phyloP scores from a whole-genome alignment of 345 rosid species.

The Cardamine occulta region DNA sequence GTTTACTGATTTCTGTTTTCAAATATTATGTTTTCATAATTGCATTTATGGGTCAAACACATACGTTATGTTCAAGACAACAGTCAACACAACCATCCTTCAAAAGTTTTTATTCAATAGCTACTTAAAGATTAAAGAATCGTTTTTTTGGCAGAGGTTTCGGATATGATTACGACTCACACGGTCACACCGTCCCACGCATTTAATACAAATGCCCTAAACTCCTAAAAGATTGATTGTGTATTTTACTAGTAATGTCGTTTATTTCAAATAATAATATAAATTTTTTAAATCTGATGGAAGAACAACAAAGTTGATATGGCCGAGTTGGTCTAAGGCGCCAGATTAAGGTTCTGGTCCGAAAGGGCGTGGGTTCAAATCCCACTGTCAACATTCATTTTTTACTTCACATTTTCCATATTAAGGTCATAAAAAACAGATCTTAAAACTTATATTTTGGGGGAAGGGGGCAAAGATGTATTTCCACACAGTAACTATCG shows the following conservation, averaged over 20 bases:
- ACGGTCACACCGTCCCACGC: neutral
- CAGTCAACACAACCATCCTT: neutral
- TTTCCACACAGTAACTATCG: no score
- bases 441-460: no score
- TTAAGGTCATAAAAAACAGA: no score
- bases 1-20: neutral
- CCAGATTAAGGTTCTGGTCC: conserved; percentile 99
- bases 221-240: neutral
- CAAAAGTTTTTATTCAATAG: neutral
- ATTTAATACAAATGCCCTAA: neutral
- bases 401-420: no score
- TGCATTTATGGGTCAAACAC: neutral
- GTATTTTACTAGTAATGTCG: no score
- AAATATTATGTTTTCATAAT: neutral
- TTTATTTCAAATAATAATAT: no score
- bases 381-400: conserved; percentile 74
- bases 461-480: no score
- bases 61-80: neutral
- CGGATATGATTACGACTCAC: neutral
- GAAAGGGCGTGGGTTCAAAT: conserved; percentile 99
- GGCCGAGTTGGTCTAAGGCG: conserved; percentile 99
- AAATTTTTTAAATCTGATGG: no score
- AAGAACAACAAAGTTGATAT: conserved; percentile 54
- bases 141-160: neutral
- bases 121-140: neutral